A percentile compares a stretch with the other conserved stretches of the same genome.
Evolutionary conservation across 257 asterid species (phyloP).

Genomic region (Penstemon davidsonii): DNA sequence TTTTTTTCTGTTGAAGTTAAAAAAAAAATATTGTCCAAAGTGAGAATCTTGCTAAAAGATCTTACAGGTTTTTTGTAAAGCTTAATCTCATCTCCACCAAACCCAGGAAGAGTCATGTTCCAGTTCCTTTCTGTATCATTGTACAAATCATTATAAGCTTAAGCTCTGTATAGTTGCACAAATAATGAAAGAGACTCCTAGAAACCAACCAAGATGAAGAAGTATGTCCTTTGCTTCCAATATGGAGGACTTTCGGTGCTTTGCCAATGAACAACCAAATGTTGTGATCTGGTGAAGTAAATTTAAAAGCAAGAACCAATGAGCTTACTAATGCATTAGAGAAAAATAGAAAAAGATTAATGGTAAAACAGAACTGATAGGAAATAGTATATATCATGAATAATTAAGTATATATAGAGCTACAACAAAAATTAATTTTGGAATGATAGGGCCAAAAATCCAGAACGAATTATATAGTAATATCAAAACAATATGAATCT

Average conservation of each 20-base stretch:
- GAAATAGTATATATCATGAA: not conserved
- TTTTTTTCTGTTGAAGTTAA: too few species aligned
- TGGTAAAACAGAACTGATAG: not conserved
- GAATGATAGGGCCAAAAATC: not conserved
- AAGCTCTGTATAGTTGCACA: conserved; percentile 24
- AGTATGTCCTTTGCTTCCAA: conserved; percentile 93
- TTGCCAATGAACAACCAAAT: conserved; percentile 88
- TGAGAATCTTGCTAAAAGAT: conserved; percentile 11
- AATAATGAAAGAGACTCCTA: conserved; percentile 9
- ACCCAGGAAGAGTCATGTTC: conserved; percentile 86
- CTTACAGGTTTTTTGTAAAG: conserved; percentile 73
- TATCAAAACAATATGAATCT: conserved; percentile 14
- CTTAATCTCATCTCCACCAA: conserved; percentile 91
- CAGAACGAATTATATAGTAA: not conserved
- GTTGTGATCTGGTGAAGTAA: conserved; percentile 56
- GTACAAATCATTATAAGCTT: conserved; percentile 22
- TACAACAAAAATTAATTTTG: conserved; percentile 19
- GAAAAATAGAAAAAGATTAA: conserved; percentile 2
- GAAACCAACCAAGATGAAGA: conserved; percentile 78
- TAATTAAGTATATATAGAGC: conserved; percentile 1
- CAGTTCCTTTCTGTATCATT: conserved; percentile 76
- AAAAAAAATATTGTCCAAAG: not conserved
- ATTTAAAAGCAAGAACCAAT: conserved; percentile 5
- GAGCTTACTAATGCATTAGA: not conserved
- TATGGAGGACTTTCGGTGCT: conserved; percentile 85